Conservation (phyloP, 768 basidiomycete genomes). For the Agaricus sinodeliciosus region DNA sequence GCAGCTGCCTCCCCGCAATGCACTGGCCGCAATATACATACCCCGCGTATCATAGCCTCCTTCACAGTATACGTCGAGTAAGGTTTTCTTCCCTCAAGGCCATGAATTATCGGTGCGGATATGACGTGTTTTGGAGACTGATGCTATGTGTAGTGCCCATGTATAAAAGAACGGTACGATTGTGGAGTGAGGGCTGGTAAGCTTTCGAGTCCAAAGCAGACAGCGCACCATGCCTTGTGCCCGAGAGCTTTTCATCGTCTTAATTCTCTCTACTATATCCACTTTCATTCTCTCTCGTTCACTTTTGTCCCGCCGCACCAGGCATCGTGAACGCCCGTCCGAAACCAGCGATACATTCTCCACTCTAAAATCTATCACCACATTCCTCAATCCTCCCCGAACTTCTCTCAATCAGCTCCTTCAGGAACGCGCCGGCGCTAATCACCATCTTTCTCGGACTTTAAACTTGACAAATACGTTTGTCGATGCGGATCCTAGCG, state of each 20-base stretch:
- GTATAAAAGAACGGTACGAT: background rate
- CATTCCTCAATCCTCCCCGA: slow-evolving; percentile 12
- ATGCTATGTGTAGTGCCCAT: background rate
- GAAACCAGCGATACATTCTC: background rate
- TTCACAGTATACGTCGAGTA: too few relatives aligned
- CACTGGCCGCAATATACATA: too few relatives aligned
- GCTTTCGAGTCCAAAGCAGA: slow-evolving; percentile 5
- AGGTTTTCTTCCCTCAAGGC: too few relatives aligned
- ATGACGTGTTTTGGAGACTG: background rate
- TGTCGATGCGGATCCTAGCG: slow-evolving; percentile 28
- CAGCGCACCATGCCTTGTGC: slow-evolving; percentile 1
- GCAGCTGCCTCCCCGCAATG: too few relatives aligned
- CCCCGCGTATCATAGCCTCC: too few relatives aligned
- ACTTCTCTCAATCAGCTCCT: slow-evolving; percentile 16
- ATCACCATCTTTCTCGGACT: slow-evolving; percentile 25
- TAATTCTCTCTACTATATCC: background rate
- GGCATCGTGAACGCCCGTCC: background rate
- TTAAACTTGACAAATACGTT: slow-evolving; percentile 44
- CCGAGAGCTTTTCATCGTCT: background rate
- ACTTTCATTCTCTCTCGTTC: background rate
- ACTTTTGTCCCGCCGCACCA: background rate
- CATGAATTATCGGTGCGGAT: background rate
- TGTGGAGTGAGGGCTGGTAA: background rate
- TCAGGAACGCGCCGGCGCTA: slow-evolving; percentile 26
- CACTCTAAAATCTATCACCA: slow-evolving; percentile 5